A percentile compares a stretch with the other conserved stretches of the same genome.
These are phyloP conservation scores for Huntiella abstrusa DNA, from an alignment of 2,329 filamentous ascomycete species.

Conservation along the genomic window DNA sequence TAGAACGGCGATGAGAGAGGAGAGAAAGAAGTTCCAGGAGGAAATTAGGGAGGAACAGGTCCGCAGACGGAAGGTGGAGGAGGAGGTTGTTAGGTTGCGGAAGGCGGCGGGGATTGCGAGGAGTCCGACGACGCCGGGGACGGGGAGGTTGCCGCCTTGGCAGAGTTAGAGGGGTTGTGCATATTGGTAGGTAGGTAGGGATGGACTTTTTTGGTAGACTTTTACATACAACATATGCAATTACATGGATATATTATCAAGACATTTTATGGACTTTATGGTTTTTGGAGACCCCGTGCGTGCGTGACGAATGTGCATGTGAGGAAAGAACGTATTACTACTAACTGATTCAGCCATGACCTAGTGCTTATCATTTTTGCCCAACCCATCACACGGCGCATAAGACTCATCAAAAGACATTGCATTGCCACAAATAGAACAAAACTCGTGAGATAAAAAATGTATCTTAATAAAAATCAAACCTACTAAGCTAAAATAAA, in stretches of 20 bases:
- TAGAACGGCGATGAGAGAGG: slow-evolving; percentile 34
- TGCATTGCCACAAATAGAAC: background rate
- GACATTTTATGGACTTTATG: too few relatives aligned
- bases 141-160: too few relatives aligned
- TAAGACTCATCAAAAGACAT: background rate
- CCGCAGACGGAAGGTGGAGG: slow-evolving; percentile 29
- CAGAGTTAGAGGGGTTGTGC: too few relatives aligned
- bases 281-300: too few relatives aligned
- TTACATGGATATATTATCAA: too few relatives aligned
- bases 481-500: slow-evolving; percentile 1
- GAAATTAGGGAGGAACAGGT: slow-evolving; percentile 33
- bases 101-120: slow-evolving; percentile 20
- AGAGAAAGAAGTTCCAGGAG: slow-evolving; percentile 37
- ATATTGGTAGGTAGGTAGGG: too few relatives aligned
- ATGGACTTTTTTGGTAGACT: too few relatives aligned
- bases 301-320: too few relatives aligned
- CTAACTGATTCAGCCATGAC: too few relatives aligned
- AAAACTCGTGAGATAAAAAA: background rate
- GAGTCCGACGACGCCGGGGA: slow-evolving; percentile 23
- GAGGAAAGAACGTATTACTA: too few relatives aligned
- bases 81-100: slow-evolving; percentile 28
- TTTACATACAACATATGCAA: too few relatives aligned
- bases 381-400: background rate
- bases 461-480: slow-evolving; percentile 2
- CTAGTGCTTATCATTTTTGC: background rate